Base-by-base conservation (phyloP, 2,329 filamentous ascomycete species). In the Gremmenia infestans region DNA sequence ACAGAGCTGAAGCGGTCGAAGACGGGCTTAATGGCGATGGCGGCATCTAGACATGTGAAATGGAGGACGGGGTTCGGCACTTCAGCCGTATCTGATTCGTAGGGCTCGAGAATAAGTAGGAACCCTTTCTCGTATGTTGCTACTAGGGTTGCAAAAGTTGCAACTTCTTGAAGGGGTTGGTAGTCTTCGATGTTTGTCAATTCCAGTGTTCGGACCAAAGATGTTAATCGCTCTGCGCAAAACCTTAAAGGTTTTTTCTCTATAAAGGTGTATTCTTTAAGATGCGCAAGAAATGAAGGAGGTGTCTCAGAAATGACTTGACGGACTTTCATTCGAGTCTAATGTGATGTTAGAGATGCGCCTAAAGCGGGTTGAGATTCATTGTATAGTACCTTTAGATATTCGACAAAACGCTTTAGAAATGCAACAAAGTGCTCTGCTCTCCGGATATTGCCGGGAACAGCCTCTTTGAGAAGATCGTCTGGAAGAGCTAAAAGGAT, bases 171-270 rank as follows among this genome's bases (percentile, higher is more conserved):
- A 1, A 99, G 79, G 5, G 94, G 89, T 65, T 97, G 92, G 69
- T 95, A 99, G 70, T 99, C 95, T 74, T 99, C 94, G 58, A 99
- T 97, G 65, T 95, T 97, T 35, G 93, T 95, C 56, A 99, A 84
- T 72, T 99, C 94, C 15, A 99, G 81, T 0, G 94, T 99, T 56
- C 95, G 83, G 17, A 99, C 93, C 6, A 99, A 83, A 0, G 93
- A 99, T 0, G 94, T 96, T 12, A 99, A 76, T 40, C 94, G 85
- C 73, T 99, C 95, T 0, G 94, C 91, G 68, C 95, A 99, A 72
- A 99, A 99, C 50, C 89, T 81, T 11, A 99, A 73, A 0, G 94
- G 94, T 66, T 99, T 99, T 71, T 91, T 91, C 70, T 99, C 94
- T 66, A 99, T 99, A 68, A 96, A 99, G 0, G 95, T 99, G 55